Base-by-base conservation (phyloP, 768 basidiomycete genomes). In the Psilocybe cubensis region DNA sequence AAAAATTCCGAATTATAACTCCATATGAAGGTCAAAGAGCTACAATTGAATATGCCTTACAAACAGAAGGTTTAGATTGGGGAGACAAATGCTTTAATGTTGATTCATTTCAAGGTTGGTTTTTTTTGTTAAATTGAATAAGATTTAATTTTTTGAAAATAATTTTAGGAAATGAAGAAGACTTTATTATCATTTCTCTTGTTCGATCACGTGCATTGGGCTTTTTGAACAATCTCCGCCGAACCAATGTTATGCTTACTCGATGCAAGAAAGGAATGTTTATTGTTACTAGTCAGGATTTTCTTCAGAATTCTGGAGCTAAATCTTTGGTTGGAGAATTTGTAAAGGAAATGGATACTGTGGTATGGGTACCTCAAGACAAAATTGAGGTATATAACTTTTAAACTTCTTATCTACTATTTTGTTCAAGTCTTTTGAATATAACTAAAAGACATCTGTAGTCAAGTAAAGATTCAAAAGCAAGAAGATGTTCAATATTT, bases 211-310 rank as follows among this genome's bases (percentile, higher is more conserved):
- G 71, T 20, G 75, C 71, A 0, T 74, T 88, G 45, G 92, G 92
- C 4, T 94, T 94, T 61, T 75, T 94, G 29, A 66, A 70, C 12
- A 86, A 86, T 63, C 61, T 79, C 9, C 80, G 87, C 25, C 80
- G 92, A 17, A 87, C 89, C 52, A 94, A 94, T 85, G 92, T 94
- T 56, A 92, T 94, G 91, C 85, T 94, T 7, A 88, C 86, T 45
- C 83, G 92, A 33, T 92, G 88, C 78, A 88, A 88, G 68, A 77
- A 73, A 48, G 87, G 85, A 27, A 93, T 94, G 91, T 85, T 85
- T 56, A 88, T 94, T 62, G 76, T 88, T 50, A 79, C 87, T 20
- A 89, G 78, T 63, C 74, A 76, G 60, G 73, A 73, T 17, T 94
- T 93, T 66, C 74, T 94, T 38, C 61, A 66, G n/a, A 80, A 80